Evolutionary conservation across 2,329 filamentous ascomycete genomes (phyloP), one percentile per base, ranked within the genome.

Genomic region (Colletotrichum spaethianum): DNA sequence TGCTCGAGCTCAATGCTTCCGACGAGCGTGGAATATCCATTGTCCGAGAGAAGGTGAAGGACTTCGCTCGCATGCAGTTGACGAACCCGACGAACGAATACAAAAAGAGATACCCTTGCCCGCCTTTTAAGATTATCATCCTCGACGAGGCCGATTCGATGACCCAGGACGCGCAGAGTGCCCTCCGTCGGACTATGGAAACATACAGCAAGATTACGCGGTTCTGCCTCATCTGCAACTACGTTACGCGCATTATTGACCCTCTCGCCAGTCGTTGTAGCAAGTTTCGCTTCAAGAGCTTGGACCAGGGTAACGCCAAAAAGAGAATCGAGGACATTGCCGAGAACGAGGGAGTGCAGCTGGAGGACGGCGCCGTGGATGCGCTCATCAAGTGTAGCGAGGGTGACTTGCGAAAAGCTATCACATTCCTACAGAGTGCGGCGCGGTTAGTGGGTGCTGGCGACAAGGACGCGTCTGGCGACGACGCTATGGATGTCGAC

Each of bases 1-100:
- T 99, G n/a, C 94, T 99, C 73, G 97, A 99, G 85, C 92, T 99
- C 79, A 99, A 99, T 84, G 97, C 97, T 77, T 99, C 97, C 46
- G 96, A 99, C 84, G 96, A 99, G 85, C 95, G 96, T 75, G 97
- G 97, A 64, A 98, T 99, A 80, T 93, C 91, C 73, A 98, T 99
- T 75, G 96, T 99, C 46, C 93, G 96, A 63, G 94, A 98, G 79
- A 98, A 98, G 83, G 95, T 99, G 81, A 99, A 99, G 83, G 93
- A 98, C 82, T 99, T 99, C 82, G 97, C 97, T 28, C 92, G 96
- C 73, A 96, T 97, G 87, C 96, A 98, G 82, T 90, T 98, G 74
- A 95, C 93, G 38, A 94, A 97, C 75, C 92, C 94, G 2, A 91
- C 94, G 0, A 83, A 92, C 74, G 85, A 91, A 77, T 89, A 93